Conservation (phyloP, 139 green algal genomes). For the Bryopsis sp. region DNA sequence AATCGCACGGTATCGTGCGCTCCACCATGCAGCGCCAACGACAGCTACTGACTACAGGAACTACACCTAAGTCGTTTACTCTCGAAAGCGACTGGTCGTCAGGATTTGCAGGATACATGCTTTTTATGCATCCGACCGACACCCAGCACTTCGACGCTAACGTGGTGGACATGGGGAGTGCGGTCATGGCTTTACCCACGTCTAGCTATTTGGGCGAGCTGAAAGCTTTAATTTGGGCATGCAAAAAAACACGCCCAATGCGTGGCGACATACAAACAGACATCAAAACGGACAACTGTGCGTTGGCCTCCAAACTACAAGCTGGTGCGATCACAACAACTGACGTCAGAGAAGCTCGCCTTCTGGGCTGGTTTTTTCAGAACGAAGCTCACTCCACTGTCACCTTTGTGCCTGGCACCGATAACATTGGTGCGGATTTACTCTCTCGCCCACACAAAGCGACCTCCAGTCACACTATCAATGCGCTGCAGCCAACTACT, state of each 20-base stretch:
- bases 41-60: background rate
- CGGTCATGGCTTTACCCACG: background rate
- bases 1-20: background rate
- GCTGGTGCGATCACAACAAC: background rate
- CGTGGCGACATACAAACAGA: background rate
- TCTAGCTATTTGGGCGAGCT: constrained; percentile 16
- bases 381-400: constrained; percentile 9
- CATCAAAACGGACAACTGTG: background rate
- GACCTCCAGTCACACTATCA: too few relatives aligned
- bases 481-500: too few relatives aligned
- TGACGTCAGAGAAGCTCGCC: background rate
- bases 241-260: background rate
- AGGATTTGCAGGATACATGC: background rate
- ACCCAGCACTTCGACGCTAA: too few relatives aligned
- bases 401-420: constrained; percentile 10
- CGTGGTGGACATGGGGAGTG: constrained; percentile 3
- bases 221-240: constrained; percentile 13
- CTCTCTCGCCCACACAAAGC: background rate
- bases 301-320: background rate
- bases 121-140: background rate
- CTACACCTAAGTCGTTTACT: background rate
- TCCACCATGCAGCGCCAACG: background rate
- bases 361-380: background rate
- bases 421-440: constrained; percentile 15
- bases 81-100: constrained; percentile 11